Evolutionary conservation across 2,329 filamentous ascomycete species (phyloP).

Genomic region (Emmonsiellopsis sp.): DNA sequence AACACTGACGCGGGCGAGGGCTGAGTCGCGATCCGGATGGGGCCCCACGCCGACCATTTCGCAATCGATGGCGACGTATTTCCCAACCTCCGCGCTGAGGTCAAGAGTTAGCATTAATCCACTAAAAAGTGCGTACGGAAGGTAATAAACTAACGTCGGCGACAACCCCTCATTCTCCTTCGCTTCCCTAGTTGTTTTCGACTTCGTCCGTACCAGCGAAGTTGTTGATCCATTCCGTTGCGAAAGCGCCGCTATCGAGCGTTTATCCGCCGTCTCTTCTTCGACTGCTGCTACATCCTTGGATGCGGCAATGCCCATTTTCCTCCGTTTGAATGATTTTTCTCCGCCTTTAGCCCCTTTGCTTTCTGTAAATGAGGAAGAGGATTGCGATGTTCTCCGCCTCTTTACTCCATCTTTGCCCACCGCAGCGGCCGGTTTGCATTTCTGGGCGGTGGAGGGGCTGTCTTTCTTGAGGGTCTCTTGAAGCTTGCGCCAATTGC

Average conservation of each 20-base stretch:
- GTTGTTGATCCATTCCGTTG: conserved; percentile 16
- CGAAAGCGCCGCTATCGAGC: background rate
- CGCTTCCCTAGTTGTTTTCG: conserved; percentile 21
- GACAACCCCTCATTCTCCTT: conserved; percentile 57
- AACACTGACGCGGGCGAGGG: conserved; percentile 75
- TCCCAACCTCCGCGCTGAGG: conserved; percentile 61
- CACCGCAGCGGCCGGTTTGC: conserved; percentile 17
- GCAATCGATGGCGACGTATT: conserved; percentile 89
- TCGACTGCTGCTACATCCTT: background rate
- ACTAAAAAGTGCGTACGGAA: background rate
- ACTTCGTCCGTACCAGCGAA: background rate
- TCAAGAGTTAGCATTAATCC: conserved; percentile 6
- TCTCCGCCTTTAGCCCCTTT: background rate
- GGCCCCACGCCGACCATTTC: conserved; percentile 87
- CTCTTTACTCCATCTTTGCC: conserved; percentile 9
- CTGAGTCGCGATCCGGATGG: conserved; percentile 57
- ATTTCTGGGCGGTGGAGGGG: conserved; percentile 19
- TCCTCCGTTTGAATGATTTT: background rate
- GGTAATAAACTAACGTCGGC: conserved; percentile 25
- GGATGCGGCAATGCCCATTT: background rate
- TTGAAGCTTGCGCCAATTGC: conserved; percentile 45
- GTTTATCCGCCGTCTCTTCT: background rate
- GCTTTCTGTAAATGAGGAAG: background rate
- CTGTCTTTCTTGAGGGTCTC: conserved; percentile 31
- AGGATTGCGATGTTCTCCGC: conserved; percentile 7